Evolutionary conservation across 2,329 filamentous ascomycete species (phyloP).

Genomic region (Rutstroemia sp.): DNA sequence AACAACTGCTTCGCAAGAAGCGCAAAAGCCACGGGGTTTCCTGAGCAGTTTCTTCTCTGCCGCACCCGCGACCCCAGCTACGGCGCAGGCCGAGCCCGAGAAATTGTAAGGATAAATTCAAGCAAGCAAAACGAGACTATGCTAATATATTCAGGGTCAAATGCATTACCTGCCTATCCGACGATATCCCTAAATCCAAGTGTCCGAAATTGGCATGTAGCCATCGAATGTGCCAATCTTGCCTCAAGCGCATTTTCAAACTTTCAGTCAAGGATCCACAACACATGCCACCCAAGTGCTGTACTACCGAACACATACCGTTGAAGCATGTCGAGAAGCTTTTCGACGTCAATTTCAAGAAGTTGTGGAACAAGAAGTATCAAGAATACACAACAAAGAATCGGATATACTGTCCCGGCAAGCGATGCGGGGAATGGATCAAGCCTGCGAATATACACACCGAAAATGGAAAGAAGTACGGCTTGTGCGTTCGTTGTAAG

Average conservation of each 20-base stretch:
- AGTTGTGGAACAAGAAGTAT: slow-evolving; percentile 73
- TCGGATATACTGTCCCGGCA: slow-evolving; percentile 68
- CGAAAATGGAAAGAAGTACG: slow-evolving; percentile 55
- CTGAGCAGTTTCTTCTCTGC: slow-evolving; percentile 20
- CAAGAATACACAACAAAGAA: slow-evolving; percentile 68
- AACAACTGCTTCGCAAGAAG: slow-evolving; percentile 6
- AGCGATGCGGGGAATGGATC: slow-evolving; percentile 73
- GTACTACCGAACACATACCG: slow-evolving; percentile 64
- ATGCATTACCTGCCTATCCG: slow-evolving; percentile 64
- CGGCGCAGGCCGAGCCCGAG: slow-evolving; percentile 17
- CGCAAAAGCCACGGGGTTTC: slow-evolving; percentile 16
- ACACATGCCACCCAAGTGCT: slow-evolving; percentile 82
- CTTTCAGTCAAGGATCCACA: slow-evolving; percentile 69
- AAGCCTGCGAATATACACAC: slow-evolving; percentile 60
- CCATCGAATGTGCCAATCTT: slow-evolving; percentile 74
- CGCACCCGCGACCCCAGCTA: slow-evolving; percentile 7
- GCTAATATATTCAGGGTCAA: slow-evolving; percentile 45
- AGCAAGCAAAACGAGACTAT: neutral
- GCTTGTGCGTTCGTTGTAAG: slow-evolving; percentile 62
- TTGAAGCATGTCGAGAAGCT: slow-evolving; percentile 68
- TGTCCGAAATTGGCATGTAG: slow-evolving; percentile 68
- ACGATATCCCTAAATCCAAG: slow-evolving; percentile 55
- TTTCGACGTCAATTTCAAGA: slow-evolving; percentile 69
- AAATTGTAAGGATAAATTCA: slow-evolving; percentile 19
- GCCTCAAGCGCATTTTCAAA: slow-evolving; percentile 66